phyloP scores from a whole-genome alignment of 495 filamentous ascomycete genomes.

The Penicillium flavigenum region DNA sequence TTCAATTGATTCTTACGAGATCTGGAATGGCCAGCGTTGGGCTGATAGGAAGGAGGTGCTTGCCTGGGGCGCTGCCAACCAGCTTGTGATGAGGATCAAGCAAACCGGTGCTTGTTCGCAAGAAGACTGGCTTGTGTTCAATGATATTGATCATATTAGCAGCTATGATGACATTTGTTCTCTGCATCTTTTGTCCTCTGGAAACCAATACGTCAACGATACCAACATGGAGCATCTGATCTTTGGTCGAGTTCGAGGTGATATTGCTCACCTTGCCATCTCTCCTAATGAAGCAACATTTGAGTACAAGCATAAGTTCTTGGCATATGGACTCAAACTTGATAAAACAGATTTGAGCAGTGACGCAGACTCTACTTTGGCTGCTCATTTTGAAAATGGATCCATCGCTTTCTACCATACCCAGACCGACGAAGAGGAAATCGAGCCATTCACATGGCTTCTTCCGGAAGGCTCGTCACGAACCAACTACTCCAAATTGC shows the following conservation, averaged over 20 bases:
- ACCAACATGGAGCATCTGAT: constrained; percentile 39
- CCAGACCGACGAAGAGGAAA: constrained; percentile 24
- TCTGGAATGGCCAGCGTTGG: constrained; percentile 53
- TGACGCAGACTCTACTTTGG: constrained; percentile 39
- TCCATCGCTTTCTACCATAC: constrained; percentile 50
- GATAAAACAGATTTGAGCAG: constrained; percentile 35
- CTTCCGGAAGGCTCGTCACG: constrained; percentile 29
- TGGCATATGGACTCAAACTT: constrained; percentile 30
- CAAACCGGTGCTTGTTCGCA: constrained; percentile 22
- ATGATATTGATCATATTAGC: constrained; percentile 48
- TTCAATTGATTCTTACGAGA: constrained; percentile 60
- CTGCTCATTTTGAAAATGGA: constrained; percentile 47
- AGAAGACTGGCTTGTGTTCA: constrained; percentile 52
- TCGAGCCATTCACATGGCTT: constrained; percentile 42
- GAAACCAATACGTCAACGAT: constrained; percentile 36
- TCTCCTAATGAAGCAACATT: constrained; percentile 25
- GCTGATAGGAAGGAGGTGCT: constrained; percentile 55
- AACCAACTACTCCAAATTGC: constrained; percentile 52
- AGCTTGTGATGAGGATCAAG: constrained; percentile 51
- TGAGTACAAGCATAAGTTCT: constrained; percentile 36
- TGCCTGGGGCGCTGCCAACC: constrained; percentile 61
- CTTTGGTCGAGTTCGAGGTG: constrained; percentile 40
- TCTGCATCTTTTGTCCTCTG: constrained; percentile 48
- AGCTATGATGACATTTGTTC: constrained; percentile 65
- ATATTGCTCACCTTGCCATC: constrained; percentile 40